These are phyloP conservation scores for Recurvomyces mirabilis DNA, from an alignment of 495 filamentous ascomycete genomes.

Conservation along the genomic window DNA sequence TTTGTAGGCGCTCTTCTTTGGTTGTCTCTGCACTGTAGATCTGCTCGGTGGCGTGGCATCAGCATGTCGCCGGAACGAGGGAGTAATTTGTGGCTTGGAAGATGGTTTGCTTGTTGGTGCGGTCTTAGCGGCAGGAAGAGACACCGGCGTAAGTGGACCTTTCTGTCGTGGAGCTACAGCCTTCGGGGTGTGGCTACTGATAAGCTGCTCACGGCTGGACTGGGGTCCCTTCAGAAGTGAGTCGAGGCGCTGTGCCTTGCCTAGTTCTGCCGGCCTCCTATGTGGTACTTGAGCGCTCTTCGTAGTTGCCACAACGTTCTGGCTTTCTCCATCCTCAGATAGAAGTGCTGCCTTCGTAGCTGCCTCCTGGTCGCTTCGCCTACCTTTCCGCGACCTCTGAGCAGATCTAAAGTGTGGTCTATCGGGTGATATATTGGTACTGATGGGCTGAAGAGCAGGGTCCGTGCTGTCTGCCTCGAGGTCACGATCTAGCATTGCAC, in stretches of 20 bases:
- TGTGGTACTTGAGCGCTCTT: not conserved
- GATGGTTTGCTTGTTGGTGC: not conserved
- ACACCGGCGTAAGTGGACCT: not conserved
- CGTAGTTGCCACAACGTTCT: no score
- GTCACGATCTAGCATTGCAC: no score
- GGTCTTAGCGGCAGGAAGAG: not conserved
- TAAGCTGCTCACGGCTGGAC: not conserved
- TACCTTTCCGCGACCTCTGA: not conserved
- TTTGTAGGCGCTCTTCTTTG: no score
- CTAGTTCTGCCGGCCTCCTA: not conserved
- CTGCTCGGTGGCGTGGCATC: no score
- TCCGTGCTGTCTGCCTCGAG: no score
- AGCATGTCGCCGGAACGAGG: no score
- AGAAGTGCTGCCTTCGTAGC: constrained; percentile 7
- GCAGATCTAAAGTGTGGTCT: not conserved
- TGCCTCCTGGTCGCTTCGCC: constrained; percentile 1
- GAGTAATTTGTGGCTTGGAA: not conserved
- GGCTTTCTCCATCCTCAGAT: constrained; percentile 20
- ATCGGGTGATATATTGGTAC: constrained; percentile 6
- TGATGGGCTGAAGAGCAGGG: constrained; percentile 1
- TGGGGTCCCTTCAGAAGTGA: not conserved
- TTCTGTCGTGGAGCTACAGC: not conserved
- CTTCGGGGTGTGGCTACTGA: constrained; percentile 1
- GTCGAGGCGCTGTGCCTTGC: not conserved
- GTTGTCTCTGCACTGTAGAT: no score